Base-by-base conservation (phyloP, 148 eudicot species). In the Chenopodium suecicum region DNA sequence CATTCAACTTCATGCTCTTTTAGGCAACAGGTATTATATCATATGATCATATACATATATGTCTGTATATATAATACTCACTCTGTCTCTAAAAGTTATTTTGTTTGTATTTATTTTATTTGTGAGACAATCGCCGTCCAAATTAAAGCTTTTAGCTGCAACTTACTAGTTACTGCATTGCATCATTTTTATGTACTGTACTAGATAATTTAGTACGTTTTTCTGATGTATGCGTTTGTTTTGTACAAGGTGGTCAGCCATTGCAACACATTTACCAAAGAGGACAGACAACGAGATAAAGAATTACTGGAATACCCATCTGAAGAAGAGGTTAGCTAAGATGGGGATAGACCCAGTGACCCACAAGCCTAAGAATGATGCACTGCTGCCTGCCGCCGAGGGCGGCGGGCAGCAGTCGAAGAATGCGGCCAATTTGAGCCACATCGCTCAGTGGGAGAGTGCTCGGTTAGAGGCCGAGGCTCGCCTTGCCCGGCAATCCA, bases 391-490 rank as follows among this genome's bases (percentile, higher is more conserved):
- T 9, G 86, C 50, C 1, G 82, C 81, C 6, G 91, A 89, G 31
- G 83, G 79, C 6, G 78, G 84, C 3, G 76, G 76, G 4, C 64
- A 73, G 1, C 94, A 86, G 44, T 85, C 91, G 44, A 94, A 91
- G 79, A 89, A 75, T 65, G 92, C 91, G 0, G 93, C 97, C 34
- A 94, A 89, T 69, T 88, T 95, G 6, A 95, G 98, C 92, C 99
- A 95, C 88, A 92, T 94, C 88, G 99, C 99, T 11, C 99, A 95
- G 50, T 94, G 98, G 99, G 99, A 95, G 82, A 94, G 97, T 20
- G 98, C 99, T 31, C 89, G 99, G 13, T 89, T 95, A 1, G 99
- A 95, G 62, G 99, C 99, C 19, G 99, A 95, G 75, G 99, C 99
- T 13, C 84, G 98, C 29, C 88, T 95, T 1, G 98, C 79, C 9